phyloP scores from a whole-genome alignment of 2,329 filamentous ascomycete species.

The Penicillium rolfsii region DNA sequence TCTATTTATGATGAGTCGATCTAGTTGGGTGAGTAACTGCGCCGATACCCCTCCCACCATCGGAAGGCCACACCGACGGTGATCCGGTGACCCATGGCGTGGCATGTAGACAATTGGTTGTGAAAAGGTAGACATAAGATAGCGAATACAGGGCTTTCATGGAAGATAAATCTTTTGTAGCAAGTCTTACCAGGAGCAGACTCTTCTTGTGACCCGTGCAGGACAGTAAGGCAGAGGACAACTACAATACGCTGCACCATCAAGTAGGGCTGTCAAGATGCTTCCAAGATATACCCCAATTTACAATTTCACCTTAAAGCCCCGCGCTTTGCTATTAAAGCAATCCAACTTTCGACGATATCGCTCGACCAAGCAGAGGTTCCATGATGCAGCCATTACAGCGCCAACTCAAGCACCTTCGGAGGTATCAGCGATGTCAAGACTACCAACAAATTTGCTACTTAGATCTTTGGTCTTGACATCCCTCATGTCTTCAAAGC shows the following conservation, averaged over 20 bases:
- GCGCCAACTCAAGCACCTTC: constrained; percentile 7
- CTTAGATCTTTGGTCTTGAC: constrained; percentile 25
- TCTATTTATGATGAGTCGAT: not conserved
- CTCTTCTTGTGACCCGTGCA: not conserved
- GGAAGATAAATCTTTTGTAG: not conserved
- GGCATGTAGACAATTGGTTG: constrained; percentile 5
- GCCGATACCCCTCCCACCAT: constrained; percentile 20
- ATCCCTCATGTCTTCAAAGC: constrained; percentile 37
- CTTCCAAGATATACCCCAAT: constrained; percentile 9
- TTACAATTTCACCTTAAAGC: not conserved
- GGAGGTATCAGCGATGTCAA: constrained; percentile 25
- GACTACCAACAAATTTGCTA: constrained; percentile 22
- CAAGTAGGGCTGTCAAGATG: constrained; percentile 9
- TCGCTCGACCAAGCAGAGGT: constrained; percentile 22
- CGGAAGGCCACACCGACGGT: constrained; percentile 20
- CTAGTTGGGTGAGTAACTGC: constrained; percentile 7
- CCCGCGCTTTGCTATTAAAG: not conserved
- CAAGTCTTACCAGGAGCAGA: not conserved
- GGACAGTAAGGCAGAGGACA: not conserved
- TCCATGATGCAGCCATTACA: constrained; percentile 19
- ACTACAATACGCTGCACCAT: no score
- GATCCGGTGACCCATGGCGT: constrained; percentile 14
- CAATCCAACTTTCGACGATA: constrained; percentile 2
- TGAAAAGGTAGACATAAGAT: constrained; percentile 2
- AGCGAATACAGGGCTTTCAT: not conserved